Percentiles rank a stretch among this genome's conserved stretches.
Conservation (phyloP, 2,329 filamentous ascomycete species). For the Tolypocladium ovalisporum region DNA sequence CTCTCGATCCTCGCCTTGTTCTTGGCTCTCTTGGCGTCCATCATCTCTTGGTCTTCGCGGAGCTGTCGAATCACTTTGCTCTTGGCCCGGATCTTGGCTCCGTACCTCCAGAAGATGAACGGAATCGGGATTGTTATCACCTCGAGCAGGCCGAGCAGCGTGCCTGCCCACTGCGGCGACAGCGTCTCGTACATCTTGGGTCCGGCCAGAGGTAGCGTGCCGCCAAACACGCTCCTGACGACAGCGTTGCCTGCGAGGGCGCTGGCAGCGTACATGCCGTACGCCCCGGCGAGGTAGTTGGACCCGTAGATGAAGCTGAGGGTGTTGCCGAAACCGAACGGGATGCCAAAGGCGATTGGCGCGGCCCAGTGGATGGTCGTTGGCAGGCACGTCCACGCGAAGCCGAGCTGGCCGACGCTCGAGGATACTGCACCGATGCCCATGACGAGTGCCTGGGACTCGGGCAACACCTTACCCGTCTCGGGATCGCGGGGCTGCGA, state of each 20-base stretch:
- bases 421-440: constrained; percentile 66
- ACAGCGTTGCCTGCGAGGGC: constrained; percentile 74
- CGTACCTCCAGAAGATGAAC: constrained; percentile 62
- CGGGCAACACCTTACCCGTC: constrained; percentile 63
- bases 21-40: constrained; percentile 19
- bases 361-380: constrained; percentile 69
- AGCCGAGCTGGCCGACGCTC: constrained; percentile 71
- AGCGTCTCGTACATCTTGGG: constrained; percentile 59
- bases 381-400: constrained; percentile 80
- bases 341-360: constrained; percentile 67
- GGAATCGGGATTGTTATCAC: constrained; percentile 69
- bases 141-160: constrained; percentile 63
- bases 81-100: constrained; percentile 38
- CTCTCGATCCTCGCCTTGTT: constrained; percentile 11
- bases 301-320: constrained; percentile 72
- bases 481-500: constrained; percentile 61
- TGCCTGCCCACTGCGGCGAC: constrained; percentile 69
- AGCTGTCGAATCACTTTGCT: constrained; percentile 36
- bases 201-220: constrained; percentile 65
- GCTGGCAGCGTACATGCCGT: constrained; percentile 72
- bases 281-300: constrained; percentile 70
- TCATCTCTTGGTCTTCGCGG: constrained; percentile 30
- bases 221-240: constrained; percentile 62
- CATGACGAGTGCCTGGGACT: constrained; percentile 72
- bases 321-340: constrained; percentile 68